These are phyloP conservation scores for Dioscorea alata DNA, from an alignment of 106 monocot species.

Conservation along the genomic window DNA sequence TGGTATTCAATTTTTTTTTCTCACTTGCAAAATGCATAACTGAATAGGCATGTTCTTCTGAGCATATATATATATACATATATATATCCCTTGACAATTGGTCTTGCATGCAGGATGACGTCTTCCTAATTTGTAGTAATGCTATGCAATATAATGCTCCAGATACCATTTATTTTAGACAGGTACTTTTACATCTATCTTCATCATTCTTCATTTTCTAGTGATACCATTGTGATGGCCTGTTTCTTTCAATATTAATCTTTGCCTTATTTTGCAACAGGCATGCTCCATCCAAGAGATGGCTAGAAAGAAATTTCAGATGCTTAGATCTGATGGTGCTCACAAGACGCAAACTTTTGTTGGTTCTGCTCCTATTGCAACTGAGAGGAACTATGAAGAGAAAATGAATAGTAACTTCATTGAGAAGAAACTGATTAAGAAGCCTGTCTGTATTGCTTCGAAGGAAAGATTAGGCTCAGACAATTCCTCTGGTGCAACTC, in stretches of 20 bases:
- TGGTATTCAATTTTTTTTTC: not conserved
- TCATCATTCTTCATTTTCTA: not conserved
- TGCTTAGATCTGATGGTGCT: conserved; percentile 29
- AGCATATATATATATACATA: too few species aligned
- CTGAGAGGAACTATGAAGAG: conserved; percentile 21
- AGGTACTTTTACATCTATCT: conserved; percentile 15
- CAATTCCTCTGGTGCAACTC: conserved; percentile 36
- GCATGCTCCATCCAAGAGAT: conserved; percentile 87
- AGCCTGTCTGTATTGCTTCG: conserved; percentile 1
- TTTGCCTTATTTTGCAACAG: conserved; percentile 27
- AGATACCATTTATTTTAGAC: conserved; percentile 67
- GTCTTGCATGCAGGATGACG: conserved; percentile 53
- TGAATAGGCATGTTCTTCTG: not conserved
- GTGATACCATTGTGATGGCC: not conserved
- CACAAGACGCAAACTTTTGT: not conserved
- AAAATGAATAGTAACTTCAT: conserved; percentile 17
- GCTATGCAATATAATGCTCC: conserved; percentile 87
- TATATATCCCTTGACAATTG: not conserved
- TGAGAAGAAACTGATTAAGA: conserved; percentile 18
- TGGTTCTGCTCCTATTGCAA: conserved; percentile 5
- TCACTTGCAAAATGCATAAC: not conserved
- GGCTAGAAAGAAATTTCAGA: conserved; percentile 70
- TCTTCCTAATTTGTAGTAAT: conserved; percentile 71
- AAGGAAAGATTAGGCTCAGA: conserved; percentile 37
- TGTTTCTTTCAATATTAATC: not conserved